phyloP scores from a whole-genome alignment of 2,329 filamentous ascomycete genomes.

The Penicillium verrucosum region DNA sequence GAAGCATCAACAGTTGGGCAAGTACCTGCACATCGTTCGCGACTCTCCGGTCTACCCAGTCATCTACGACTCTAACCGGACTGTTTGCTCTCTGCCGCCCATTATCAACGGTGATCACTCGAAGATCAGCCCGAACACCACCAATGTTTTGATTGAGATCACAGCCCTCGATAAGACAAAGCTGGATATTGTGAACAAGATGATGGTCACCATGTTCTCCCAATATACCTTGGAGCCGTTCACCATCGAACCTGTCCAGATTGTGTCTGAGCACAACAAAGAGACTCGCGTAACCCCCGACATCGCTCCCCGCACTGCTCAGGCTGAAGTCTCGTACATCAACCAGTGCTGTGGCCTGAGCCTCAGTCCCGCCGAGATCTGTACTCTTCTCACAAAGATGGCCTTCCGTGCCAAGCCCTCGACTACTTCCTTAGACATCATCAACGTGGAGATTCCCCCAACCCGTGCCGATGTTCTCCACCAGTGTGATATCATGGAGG shows the following conservation, averaged over 20 bases:
- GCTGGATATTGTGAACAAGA: constrained; percentile 91
- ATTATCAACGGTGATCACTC: constrained; percentile 98
- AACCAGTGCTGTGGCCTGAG: constrained; percentile 85
- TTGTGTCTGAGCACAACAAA: constrained; percentile 86
- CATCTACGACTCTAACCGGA: constrained; percentile 83
- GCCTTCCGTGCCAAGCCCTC: constrained; percentile 78
- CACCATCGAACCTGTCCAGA: constrained; percentile 89
- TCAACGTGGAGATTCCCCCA: constrained; percentile 79
- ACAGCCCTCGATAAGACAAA: constrained; percentile 96
- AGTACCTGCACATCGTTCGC: constrained; percentile 89
- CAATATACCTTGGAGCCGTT: constrained; percentile 83
- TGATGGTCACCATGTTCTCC: constrained; percentile 96
- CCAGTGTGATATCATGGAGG: constrained; percentile 98
- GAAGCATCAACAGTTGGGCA: constrained; percentile 86
- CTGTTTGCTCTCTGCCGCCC: constrained; percentile 88
- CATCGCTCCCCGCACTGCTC: constrained; percentile 69
- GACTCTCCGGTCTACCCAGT: constrained; percentile 94
- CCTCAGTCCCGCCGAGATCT: constrained; percentile 71
- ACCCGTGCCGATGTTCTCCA: constrained; percentile 94
- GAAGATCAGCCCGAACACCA: constrained; percentile 89
- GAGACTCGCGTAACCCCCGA: constrained; percentile 78
- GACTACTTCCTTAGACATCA: constrained; percentile 62
- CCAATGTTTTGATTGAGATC: constrained; percentile 94
- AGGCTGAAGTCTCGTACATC: constrained; percentile 88
- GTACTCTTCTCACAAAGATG: constrained; percentile 82